Conservation (phyloP, 495 filamentous ascomycete species). For the Penicillium canescens region DNA sequence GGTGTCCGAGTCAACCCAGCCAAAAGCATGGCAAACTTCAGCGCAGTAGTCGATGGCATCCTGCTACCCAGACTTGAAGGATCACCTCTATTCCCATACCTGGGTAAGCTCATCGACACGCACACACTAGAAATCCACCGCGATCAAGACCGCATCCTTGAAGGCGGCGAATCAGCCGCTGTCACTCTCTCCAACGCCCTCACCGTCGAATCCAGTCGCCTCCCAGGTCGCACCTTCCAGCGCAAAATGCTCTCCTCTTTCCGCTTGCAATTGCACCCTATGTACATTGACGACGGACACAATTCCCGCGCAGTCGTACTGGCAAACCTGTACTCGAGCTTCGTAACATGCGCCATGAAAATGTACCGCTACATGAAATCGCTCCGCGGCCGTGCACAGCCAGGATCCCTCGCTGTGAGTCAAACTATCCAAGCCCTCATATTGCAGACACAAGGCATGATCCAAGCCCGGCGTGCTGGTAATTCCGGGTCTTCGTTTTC, state of each 20-base stretch:
- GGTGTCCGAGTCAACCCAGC: slow-evolving; percentile 73
- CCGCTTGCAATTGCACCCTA: slow-evolving; percentile 82
- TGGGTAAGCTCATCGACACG: slow-evolving; percentile 75
- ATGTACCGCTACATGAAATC: slow-evolving; percentile 77
- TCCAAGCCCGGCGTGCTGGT: slow-evolving; percentile 55
- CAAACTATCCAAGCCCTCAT: slow-evolving; percentile 67
- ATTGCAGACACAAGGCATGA: slow-evolving; percentile 61
- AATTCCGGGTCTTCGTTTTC: slow-evolving; percentile 33
- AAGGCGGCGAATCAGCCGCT: slow-evolving; percentile 42
- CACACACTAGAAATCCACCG: slow-evolving; percentile 73
- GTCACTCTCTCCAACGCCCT: slow-evolving; percentile 57
- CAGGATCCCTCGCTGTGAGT: slow-evolving; percentile 55
- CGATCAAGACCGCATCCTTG: slow-evolving; percentile 52
- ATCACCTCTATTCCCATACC: slow-evolving; percentile 74
- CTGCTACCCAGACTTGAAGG: slow-evolving; percentile 53
- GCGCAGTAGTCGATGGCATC: slow-evolving; percentile 55
- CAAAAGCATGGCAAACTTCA: slow-evolving; percentile 89
- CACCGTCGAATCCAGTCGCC: slow-evolving; percentile 70
- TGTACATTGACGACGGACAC: slow-evolving; percentile 85
- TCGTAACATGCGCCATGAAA: slow-evolving; percentile 76
- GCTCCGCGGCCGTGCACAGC: slow-evolving; percentile 55
- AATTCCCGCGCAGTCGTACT: slow-evolving; percentile 71
- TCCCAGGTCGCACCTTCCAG: slow-evolving; percentile 72
- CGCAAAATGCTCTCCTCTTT: slow-evolving; percentile 78
- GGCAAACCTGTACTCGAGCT: slow-evolving; percentile 70